Conservation (phyloP, 768 basidiomycete species). For the Lentinula sp. region DNA sequence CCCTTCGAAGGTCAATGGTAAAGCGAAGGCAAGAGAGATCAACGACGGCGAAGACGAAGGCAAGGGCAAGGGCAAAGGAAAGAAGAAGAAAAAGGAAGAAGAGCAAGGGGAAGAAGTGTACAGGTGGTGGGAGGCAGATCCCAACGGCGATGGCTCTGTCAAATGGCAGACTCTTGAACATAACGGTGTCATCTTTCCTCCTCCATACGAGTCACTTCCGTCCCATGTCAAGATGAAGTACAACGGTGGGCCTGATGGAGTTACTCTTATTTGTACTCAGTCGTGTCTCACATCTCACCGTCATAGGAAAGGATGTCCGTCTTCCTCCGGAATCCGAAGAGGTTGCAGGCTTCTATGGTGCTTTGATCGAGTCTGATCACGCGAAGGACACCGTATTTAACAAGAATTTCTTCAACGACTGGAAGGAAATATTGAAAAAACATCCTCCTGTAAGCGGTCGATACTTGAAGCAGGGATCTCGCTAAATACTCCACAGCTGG, state of each 20-base stretch:
- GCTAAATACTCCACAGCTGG: constrained; percentile 35
- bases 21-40: constrained; percentile 29
- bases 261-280: background rate
- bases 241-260: constrained; percentile 51
- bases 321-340: constrained; percentile 89
- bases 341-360: constrained; percentile 93
- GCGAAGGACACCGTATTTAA: constrained; percentile 84
- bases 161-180: constrained; percentile 98
- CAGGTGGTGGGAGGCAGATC: constrained; percentile 84
- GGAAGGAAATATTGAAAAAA: constrained; percentile 67
- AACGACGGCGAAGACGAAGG: constrained; percentile 27
- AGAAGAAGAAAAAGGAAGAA: constrained; percentile 54
- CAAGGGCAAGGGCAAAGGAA: constrained; percentile 28
- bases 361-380: constrained; percentile 89
- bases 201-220: constrained; percentile 86
- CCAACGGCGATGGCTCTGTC: constrained; percentile 65
- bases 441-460: constrained; percentile 70
- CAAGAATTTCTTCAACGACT: constrained; percentile 95
- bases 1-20: constrained; percentile 24
- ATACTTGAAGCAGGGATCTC: too few relatives aligned
- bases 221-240: constrained; percentile 89
- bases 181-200: constrained; percentile 92
- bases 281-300: background rate
- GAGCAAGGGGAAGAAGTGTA: constrained; percentile 72
- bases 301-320: constrained; percentile 66